A percentile compares a stretch with the other conserved stretches of the same genome.
phyloP scores from a whole-genome alignment of 2,329 filamentous ascomycete genomes.

The Fusarium nurragi region DNA sequence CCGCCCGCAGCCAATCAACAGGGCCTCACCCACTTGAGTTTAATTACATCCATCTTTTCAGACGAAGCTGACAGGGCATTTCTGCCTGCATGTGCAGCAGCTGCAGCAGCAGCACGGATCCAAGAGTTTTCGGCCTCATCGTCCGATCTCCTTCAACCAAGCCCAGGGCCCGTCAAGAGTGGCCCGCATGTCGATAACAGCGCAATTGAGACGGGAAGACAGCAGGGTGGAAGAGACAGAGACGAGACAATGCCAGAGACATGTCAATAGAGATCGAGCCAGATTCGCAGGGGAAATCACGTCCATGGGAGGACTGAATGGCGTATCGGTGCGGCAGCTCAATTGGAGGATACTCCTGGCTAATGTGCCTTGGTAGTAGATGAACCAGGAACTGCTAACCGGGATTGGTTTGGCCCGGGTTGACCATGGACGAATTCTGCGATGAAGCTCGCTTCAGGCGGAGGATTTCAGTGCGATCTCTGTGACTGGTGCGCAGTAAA shows the following conservation, averaged over 20 bases:
- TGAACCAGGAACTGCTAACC: constrained; percentile 33
- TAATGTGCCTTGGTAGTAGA: constrained; percentile 14
- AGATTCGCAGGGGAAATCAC: constrained; percentile 21
- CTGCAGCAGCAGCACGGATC: background rate
- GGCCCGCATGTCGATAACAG: background rate
- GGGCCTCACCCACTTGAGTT: constrained; percentile 33
- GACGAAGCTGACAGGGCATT: constrained; percentile 15
- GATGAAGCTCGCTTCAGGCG: constrained; percentile 3
- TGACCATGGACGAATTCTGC: background rate
- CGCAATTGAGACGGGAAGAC: constrained; percentile 3
- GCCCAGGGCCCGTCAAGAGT: background rate
- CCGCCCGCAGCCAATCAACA: constrained; percentile 35
- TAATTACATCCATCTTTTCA: constrained; percentile 38
- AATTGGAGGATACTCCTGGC: constrained; percentile 20
- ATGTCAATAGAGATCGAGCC: background rate
- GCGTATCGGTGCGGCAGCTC: background rate
- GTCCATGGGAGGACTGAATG: constrained; percentile 7
- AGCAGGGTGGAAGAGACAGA: constrained; percentile 8
- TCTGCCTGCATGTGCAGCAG: constrained; percentile 4
- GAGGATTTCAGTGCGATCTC: constrained; percentile 1
- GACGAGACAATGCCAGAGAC: constrained; percentile 22
- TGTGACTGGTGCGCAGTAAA: constrained; percentile 18
- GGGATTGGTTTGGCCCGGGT: constrained; percentile 25
- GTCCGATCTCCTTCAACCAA: constrained; percentile 26
- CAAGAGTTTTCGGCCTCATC: constrained; percentile 21